These are phyloP conservation scores for Leptographium wingfieldii DNA, from an alignment of 2,329 filamentous ascomycete species.

Conservation along the genomic window DNA sequence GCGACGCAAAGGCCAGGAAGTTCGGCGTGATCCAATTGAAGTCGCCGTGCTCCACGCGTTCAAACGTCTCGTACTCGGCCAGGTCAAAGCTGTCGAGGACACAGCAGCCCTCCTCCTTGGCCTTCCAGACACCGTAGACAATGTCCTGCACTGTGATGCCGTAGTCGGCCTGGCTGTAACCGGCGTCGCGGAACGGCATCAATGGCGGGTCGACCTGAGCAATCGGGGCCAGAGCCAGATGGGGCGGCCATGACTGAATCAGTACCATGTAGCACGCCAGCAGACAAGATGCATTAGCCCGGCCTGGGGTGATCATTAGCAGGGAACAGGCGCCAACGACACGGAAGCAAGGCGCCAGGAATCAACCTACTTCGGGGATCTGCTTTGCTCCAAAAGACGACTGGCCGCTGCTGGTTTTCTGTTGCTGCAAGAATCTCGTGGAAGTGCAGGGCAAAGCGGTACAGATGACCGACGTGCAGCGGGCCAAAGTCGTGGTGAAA, in stretches of 20 bases:
- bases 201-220: constrained; percentile 92
- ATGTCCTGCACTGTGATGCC: constrained; percentile 92
- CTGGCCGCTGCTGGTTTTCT: constrained; percentile 76
- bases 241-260: constrained; percentile 94
- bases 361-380: constrained; percentile 69
- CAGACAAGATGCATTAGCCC: constrained; percentile 87
- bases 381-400: constrained; percentile 92
- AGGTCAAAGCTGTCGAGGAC: constrained; percentile 88
- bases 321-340: background rate
- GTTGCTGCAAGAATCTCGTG: constrained; percentile 89
- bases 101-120: constrained; percentile 89
- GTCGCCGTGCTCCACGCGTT: constrained; percentile 94
- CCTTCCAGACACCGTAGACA: constrained; percentile 97
- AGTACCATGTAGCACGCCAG: constrained; percentile 98
- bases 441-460: constrained; percentile 89
- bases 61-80: constrained; percentile 92
- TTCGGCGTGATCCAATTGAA: constrained; percentile 98
- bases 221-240: constrained; percentile 87
- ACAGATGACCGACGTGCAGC: constrained; percentile 90
- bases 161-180: constrained; percentile 97
- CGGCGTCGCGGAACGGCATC: constrained; percentile 97
- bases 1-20: constrained; percentile 93
- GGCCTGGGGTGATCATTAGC: constrained; percentile 21
- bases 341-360: background rate
- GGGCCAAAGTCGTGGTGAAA: constrained; percentile 98